Percentiles rank a stretch among this genome's conserved stretches.
Conservation (phyloP, 331 rosid genomes). For the Quercus phellos region DNA sequence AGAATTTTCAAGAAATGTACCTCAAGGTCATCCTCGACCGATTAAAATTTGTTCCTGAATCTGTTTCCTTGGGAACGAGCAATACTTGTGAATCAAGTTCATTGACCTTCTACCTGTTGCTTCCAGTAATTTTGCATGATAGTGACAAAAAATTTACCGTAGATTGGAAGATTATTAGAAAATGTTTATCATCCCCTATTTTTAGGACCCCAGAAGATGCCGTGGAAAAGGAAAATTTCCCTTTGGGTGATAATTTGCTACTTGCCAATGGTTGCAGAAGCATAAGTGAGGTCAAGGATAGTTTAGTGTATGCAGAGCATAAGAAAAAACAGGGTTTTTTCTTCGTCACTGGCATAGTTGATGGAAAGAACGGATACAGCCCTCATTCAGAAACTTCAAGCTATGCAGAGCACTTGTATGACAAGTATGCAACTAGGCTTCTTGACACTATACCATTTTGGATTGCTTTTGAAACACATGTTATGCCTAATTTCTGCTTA, state of each 20-base stretch:
- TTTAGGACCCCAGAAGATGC: slow-evolving; percentile 43
- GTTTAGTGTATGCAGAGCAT: slow-evolving; percentile 81
- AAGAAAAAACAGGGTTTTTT: slow-evolving; percentile 39
- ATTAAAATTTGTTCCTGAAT: slow-evolving; percentile 52
- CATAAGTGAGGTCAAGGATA: slow-evolving; percentile 53
- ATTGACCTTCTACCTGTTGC: slow-evolving; percentile 71
- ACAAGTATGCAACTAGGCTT: slow-evolving; percentile 44
- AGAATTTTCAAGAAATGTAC: slow-evolving; percentile 85
- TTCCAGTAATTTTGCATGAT: slow-evolving; percentile 58
- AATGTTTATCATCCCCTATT: slow-evolving; percentile 76
- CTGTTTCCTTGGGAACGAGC: slow-evolving; percentile 56
- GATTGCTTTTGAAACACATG: slow-evolving; percentile 1
- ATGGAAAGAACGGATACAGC: slow-evolving; percentile 54
- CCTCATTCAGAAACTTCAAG: slow-evolving; percentile 38
- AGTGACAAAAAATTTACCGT: slow-evolving; percentile 35
- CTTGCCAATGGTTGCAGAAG: slow-evolving; percentile 67
- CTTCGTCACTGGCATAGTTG: slow-evolving; percentile 44
- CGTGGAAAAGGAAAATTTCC: slow-evolving; percentile 10
- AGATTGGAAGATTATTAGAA: slow-evolving; percentile 68
- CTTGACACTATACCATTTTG: slow-evolving; percentile 14
- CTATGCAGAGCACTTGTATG: slow-evolving; percentile 40
- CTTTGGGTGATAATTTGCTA: slow-evolving; percentile 32
- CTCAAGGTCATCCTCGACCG: slow-evolving; percentile 85
- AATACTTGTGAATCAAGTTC: slow-evolving; percentile 29
- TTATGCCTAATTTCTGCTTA: slow-evolving; percentile 7